Evolutionary conservation across 495 filamentous ascomycete species (phyloP), one percentile per base, ranked within the genome.

Genomic region (Viridothelium virens): DNA sequence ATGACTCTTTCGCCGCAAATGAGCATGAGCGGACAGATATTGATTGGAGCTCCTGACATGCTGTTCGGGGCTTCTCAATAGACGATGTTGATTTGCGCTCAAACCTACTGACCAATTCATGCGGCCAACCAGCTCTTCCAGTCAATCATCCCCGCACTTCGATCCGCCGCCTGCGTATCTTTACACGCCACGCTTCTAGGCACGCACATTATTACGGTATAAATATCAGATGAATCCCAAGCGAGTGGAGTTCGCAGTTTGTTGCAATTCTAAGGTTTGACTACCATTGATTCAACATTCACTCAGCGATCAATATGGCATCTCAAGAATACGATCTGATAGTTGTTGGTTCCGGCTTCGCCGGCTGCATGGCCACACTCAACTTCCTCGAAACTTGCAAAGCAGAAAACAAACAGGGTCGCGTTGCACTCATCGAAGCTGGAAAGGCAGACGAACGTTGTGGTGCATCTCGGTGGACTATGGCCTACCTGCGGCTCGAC

Each of bases 401-500:
- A 38, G 66, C 66, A 31, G n/a, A 56, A 36, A 65, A 67, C 64
- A 69, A 69, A 62, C 67, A 56, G 18, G 70, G 69, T 4, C 66
- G 67, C 7, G 72, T 74, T 5, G 72, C 72, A 7, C 61, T 74
- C 7, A 63, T 74, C 14, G 72, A 74, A 47, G 72, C 69, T 14
- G 67, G 72, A 59, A 72, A 71, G 53, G 56, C 66, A 12, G 69
- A 65, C 33, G 72, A 74, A 64, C 64, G 72, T 34, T 74, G 66
- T 31, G 69, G 67, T 18, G 71, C 71, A 12, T 70, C 68, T 1
- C 64, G 70, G 9, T 74, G 70, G 72, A 74, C 72, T 1, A 74
- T 74, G 72, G 72, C 72, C 2, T 74, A 74, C 48, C 65, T 74
- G 34, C 53, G 70, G 14, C 46, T 73, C 11, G 66, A 72, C 65